Base-by-base conservation (phyloP, 2,329 filamentous ascomycete genomes). In the Venturia effusa region DNA sequence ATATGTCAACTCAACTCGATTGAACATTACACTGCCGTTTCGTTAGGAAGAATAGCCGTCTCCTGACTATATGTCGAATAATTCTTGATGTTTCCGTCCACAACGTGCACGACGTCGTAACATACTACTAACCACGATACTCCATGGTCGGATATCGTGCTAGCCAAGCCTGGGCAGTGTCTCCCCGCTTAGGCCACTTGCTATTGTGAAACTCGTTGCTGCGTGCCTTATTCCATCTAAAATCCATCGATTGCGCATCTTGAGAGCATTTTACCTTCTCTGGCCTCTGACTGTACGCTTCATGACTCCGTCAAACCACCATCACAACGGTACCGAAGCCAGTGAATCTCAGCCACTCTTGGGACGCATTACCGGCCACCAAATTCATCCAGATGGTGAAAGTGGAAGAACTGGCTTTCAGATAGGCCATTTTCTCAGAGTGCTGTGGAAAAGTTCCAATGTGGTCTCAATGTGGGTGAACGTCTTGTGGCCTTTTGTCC, bases 401-500 rank as follows among this genome's bases (percentile, higher is more conserved):
- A 61, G 54, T 48, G 54, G 55, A 10, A 34, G 62, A 32, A 61
- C 37, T 8, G 62, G 62, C n/a, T 43, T 64, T 19, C 54, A 64
- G 1, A 15, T 40, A 1, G n/a, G 13, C 13, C 55, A 64, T 30
- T 64, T 64, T 19, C 41, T 64, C 11, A 27, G 15, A 13, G 37
- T 64, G 19, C 39, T 61, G 13, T 64, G 62, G 62, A 32, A n/a
- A 48, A 39, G 32, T 19, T 60, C 54, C 30, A 64, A 48, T 45
- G 24, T 17, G 10, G 62, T 48, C 24, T 60, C 55, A 27, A 60
- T 32, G 40, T 11, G 19, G n/a, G 39, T 30, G 13, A 62, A 62
- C 19, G 15, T 62, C 11, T 32, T 62, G 17, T 48, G 61, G 40
- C 40, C 40, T 7, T 27, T 51, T 22, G 79, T 81, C 0, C 76